Evolutionary conservation across 306 rosid species (phyloP).

Genomic region (Begonia peltatifolia): DNA sequence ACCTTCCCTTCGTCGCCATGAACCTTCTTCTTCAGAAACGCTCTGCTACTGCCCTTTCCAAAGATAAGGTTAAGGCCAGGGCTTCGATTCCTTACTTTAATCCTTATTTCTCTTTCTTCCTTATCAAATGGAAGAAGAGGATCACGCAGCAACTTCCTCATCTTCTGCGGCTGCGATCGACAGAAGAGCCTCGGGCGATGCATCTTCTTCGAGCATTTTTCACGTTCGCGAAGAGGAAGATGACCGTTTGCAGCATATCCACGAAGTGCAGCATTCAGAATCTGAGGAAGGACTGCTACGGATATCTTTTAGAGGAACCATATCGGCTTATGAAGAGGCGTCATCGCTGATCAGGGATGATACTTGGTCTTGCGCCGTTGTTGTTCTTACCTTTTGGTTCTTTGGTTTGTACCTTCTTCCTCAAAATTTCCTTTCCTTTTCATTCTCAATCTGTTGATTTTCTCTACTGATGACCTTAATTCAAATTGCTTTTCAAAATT

Average conservation of each 20-base stretch:
- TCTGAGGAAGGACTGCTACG: conserved; percentile 8
- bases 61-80: neutral
- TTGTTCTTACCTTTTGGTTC: conserved; percentile 59
- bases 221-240: conserved; percentile 21
- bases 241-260: conserved; percentile 3
- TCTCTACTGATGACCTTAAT: neutral
- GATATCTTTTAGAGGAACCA: neutral
- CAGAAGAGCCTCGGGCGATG: conserved; percentile 22
- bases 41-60: conserved; percentile 5
- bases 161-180: conserved; percentile 7
- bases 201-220: conserved; percentile 18
- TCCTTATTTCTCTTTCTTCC: neutral
- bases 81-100: conserved; percentile 1
- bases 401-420: conserved; percentile 31
- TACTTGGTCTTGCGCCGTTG: conserved; percentile 43
- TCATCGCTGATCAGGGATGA: conserved; percentile 29
- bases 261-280: conserved; percentile 13
- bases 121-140: too few relatives aligned
- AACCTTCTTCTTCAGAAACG: conserved; percentile 13
- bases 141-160: neutral
- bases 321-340: conserved; percentile 4
- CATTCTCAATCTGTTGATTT: neutral
- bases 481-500: neutral
- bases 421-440: neutral
- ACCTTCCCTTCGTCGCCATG: conserved; percentile 14